Base-by-base conservation (phyloP, 768 basidiomycete species). In the Russula sp. region DNA sequence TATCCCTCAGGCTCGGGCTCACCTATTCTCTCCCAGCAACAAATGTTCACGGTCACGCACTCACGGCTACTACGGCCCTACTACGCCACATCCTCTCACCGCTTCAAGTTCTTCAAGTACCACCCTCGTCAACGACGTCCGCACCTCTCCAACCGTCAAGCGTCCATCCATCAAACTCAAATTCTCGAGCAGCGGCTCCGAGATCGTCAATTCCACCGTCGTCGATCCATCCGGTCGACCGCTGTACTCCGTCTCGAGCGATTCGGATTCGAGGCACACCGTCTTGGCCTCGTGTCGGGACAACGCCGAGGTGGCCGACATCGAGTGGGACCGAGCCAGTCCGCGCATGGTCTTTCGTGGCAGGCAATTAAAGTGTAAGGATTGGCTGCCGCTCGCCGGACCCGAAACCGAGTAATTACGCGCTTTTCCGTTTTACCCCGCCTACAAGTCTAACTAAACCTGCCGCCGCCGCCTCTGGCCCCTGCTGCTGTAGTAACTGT, bases 151-250 rank as follows among this genome's bases (percentile, higher is more conserved):
- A n/a, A n/a, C n/a, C n/a, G n/a, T n/a, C n/a, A 29, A 43, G 34
- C 58, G 58, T 11, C 49, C 58, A 13, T 59, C 49, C n/a, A 35
- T 59, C 34, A 42, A 59, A n/a, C 49, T 59, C 58, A 59, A 35
- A 20, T 5, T 59, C 36, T 34, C 58, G 8, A 25, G 34, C 50
- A 11, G 41, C 10, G 42, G 34, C 34, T 7, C 50, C 13, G 25
- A 38, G 9, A 52, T 59, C 10, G 14, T 52, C 49, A 59, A 59
- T 14, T 20, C 42, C 8, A 13, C 16, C 36, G 53, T 61, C 14
- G 2, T 35, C 25, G 39, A 61, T 13, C 5, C 38, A n/a, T 39
- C 54, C 6, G 60, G 60, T 22, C 38, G 7, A 5, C 7, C 47
- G 0, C 41, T 61, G 13, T 61, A 61, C 13, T 7, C 20, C 8